These are phyloP conservation scores for Dunaliella salina DNA, from an alignment of 163 green algal genomes.

Conservation along the genomic window DNA sequence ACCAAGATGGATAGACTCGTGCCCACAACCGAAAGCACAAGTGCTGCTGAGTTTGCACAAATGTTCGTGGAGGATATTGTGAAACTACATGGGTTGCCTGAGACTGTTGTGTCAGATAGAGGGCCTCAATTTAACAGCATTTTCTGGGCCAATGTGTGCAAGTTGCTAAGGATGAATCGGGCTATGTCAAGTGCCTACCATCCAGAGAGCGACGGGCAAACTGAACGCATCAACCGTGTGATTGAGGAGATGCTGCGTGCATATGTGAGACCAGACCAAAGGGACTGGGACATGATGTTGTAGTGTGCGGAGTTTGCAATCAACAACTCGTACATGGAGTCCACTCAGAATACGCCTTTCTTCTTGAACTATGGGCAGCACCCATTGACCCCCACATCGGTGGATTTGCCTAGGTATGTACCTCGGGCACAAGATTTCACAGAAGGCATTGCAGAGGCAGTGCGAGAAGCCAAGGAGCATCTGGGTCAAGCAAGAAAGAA, in stretches of 20 bases:
- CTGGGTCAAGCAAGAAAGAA: background rate
- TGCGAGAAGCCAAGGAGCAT: background rate
- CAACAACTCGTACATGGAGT: too few relatives aligned
- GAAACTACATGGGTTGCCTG: slow-evolving; percentile 30
- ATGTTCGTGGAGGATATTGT: slow-evolving; percentile 9
- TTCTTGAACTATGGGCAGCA: too few relatives aligned
- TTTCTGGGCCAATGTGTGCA: slow-evolving; percentile 29
- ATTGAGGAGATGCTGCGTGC: slow-evolving; percentile 40
- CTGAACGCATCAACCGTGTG: slow-evolving; percentile 37
- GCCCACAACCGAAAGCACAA: slow-evolving; percentile 13
- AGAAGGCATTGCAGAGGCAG: background rate
- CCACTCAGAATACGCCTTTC: too few relatives aligned
- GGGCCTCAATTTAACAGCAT: slow-evolving; percentile 28
- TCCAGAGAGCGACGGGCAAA: slow-evolving; percentile 50
- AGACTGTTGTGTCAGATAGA: slow-evolving; percentile 38
- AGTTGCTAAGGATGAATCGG: background rate
- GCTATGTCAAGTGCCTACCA: too few relatives aligned
- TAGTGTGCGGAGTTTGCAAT: background rate
- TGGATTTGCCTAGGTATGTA: background rate
- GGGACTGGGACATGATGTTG: slow-evolving; percentile 1
- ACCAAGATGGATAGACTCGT: slow-evolving; percentile 47
- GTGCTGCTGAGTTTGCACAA: background rate
- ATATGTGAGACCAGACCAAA: slow-evolving; percentile 11
- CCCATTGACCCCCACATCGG: too few relatives aligned
- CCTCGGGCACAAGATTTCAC: background rate